Percentiles rank a stretch among this genome's conserved stretches.
These are phyloP conservation scores for Apiospora sp. DNA, from an alignment of 2,329 filamentous ascomycete species.

Conservation along the genomic window DNA sequence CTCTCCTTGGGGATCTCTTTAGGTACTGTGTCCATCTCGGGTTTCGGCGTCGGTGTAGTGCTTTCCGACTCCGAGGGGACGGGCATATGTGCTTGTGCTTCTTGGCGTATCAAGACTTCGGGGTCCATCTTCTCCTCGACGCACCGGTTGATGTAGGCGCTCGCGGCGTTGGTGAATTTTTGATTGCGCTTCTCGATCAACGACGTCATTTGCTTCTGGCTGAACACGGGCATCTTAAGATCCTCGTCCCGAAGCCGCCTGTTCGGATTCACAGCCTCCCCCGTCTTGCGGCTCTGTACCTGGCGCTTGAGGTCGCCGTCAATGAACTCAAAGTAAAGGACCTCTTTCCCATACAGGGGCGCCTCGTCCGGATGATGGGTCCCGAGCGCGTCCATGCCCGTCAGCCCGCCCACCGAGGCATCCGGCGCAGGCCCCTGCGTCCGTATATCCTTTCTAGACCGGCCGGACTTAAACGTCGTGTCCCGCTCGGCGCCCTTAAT, in stretches of 20 bases:
- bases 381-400: conserved; percentile 55
- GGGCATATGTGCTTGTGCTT: conserved; percentile 69
- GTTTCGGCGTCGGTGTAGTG: conserved; percentile 37
- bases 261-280: conserved; percentile 72
- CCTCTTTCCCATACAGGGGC: conserved; percentile 61
- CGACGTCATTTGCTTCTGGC: conserved; percentile 88
- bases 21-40: conserved; percentile 61
- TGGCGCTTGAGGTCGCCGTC: conserved; percentile 90
- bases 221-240: conserved; percentile 90
- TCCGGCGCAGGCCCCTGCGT: conserved; percentile 60
- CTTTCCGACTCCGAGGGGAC: conserved; percentile 55
- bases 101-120: conserved; percentile 66
- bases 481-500: conserved; percentile 73
- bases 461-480: conserved; percentile 67
- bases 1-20: conserved; percentile 80
- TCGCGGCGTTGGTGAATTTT: conserved; percentile 82
- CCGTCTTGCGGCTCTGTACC: conserved; percentile 75
- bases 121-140: conserved; percentile 71
- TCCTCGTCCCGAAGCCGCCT: conserved; percentile 78
- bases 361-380: conserved; percentile 41
- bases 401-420: conserved; percentile 64
- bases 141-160: conserved; percentile 79
- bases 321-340: conserved; percentile 90
- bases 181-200: conserved; percentile 89
- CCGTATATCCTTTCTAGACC: conserved; percentile 58